Evolutionary conservation across 2,329 filamentous ascomycete species (phyloP).

Genomic region (Fusarium fujikuroi): DNA sequence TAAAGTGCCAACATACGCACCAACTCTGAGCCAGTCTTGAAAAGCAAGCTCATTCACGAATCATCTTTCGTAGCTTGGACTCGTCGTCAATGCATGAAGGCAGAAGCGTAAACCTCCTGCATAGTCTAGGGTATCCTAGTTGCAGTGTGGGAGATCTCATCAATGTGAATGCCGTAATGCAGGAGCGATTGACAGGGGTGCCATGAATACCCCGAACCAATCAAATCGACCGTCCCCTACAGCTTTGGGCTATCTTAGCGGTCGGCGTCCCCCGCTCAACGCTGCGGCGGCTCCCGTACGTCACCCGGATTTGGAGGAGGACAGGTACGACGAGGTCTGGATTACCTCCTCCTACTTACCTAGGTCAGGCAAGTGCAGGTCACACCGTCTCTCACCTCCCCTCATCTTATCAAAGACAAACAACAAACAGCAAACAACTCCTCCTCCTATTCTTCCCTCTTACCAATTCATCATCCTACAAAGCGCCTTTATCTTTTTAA

Average conservation of each 20-base stretch:
- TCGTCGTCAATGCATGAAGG: not conserved
- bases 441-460: not conserved
- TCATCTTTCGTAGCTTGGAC: too few relatives aligned
- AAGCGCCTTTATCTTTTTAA: not conserved
- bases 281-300: slow-evolving; percentile 38
- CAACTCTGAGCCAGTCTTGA: not conserved
- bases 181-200: slow-evolving; percentile 27
- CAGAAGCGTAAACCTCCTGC: not conserved
- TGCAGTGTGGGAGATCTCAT: not conserved
- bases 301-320: slow-evolving; percentile 29
- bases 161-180: slow-evolving; percentile 7
- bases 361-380: slow-evolving; percentile 35
- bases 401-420: slow-evolving; percentile 16
- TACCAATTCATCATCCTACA: not conserved
- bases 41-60: not conserved
- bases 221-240: not conserved
- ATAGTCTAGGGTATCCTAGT: slow-evolving; percentile 24
- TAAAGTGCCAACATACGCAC: not conserved
- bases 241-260: slow-evolving; percentile 35
- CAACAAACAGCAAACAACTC: not conserved
- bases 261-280: slow-evolving; percentile 41
- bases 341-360: not conserved
- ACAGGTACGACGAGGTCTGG: not conserved
- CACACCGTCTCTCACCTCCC: slow-evolving; percentile 32
- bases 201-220: slow-evolving; percentile 27